Conservation (phyloP, 257 asterid genomes). For the Primulina eburnea region DNA sequence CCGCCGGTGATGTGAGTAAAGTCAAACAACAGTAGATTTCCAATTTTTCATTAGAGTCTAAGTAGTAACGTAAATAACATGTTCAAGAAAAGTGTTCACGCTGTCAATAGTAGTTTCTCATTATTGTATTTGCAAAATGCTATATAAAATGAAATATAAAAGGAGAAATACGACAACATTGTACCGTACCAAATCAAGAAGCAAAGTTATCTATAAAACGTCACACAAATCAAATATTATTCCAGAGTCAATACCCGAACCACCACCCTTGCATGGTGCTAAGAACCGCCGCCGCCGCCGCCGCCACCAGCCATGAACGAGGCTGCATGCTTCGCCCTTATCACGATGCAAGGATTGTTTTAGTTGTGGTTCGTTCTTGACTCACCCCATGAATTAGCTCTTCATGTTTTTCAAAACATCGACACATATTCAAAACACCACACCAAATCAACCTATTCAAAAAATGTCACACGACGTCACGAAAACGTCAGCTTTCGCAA, state of each 20-base stretch:
- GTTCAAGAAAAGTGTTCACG: no score
- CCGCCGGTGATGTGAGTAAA: no score
- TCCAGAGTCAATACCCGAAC: constrained; percentile 96
- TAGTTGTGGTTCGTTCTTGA: constrained; percentile 91
- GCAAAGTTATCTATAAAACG: no score
- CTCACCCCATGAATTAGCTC: constrained; percentile 44
- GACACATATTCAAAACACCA: background rate
- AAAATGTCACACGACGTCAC: background rate
- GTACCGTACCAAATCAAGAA: background rate
- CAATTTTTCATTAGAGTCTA: no score
- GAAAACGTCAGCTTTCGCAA: constrained; percentile 48
- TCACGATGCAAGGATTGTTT: constrained; percentile 41
- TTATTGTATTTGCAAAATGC: background rate
- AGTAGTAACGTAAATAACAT: no score
- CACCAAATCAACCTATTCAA: background rate
- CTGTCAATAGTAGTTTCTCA: no score
- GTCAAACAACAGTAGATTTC: no score
- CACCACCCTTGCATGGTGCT: constrained; percentile 59
- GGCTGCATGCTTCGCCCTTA: constrained; percentile 23
- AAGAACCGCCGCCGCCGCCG: constrained; percentile 15
- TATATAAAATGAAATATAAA: no score
- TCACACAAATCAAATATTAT: background rate
- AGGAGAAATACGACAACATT: background rate
- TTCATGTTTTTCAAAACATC: background rate
- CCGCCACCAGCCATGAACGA: background rate